phyloP scores from a whole-genome alignment of 1,139 yeast genomes.

The Kurtzmaniella quercitrusa region DNA sequence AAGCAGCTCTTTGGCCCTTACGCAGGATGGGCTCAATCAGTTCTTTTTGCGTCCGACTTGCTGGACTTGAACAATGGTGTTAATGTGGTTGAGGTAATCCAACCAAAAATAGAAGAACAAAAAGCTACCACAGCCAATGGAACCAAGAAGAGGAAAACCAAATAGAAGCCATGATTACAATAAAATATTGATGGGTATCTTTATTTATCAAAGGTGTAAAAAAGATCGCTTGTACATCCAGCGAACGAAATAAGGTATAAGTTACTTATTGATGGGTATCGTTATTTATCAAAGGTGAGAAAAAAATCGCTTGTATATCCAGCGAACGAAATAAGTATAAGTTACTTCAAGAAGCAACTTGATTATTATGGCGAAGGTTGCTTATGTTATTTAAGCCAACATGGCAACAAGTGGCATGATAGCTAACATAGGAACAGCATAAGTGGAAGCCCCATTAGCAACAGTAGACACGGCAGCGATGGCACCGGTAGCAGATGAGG shows the following conservation, averaged over 20 bases:
- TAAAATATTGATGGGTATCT: neutral
- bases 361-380: neutral
- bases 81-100: slow-evolving; percentile 18
- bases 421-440: slow-evolving; percentile 1
- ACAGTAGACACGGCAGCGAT: slow-evolving; percentile 3
- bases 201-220: neutral
- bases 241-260: neutral
- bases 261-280: neutral
- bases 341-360: neutral
- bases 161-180: neutral
- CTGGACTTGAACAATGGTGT: slow-evolving; percentile 58
- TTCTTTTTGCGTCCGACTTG: slow-evolving; percentile 82
- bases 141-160: neutral
- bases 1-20: slow-evolving; percentile 76
- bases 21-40: slow-evolving; percentile 98
- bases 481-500: slow-evolving; percentile 1
- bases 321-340: neutral
- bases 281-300: neutral
- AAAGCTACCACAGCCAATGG: neutral
- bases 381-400: neutral
- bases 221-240: neutral
- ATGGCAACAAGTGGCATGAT: neutral
- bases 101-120: neutral
- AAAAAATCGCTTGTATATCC: neutral
- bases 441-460: neutral